Percentiles rank a stretch among this genome's conserved stretches.
phyloP scores from a whole-genome alignment of 106 monocot species.

The Chionographis japonica region DNA sequence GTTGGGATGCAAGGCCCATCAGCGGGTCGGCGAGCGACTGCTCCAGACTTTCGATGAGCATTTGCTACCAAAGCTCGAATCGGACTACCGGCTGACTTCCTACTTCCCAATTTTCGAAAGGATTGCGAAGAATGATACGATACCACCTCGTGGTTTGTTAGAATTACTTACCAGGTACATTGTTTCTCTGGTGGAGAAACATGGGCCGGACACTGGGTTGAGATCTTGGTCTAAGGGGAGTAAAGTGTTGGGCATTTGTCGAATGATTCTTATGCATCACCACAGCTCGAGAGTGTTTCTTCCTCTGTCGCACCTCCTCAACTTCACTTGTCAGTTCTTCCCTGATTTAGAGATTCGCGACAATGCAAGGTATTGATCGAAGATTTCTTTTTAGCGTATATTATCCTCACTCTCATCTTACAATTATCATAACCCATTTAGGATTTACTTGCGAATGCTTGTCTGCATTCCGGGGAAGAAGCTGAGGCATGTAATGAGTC shows the following conservation, averaged over 20 bases:
- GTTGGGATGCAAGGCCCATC: constrained; percentile 40
- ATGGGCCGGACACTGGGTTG: constrained; percentile 55
- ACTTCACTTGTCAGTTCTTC: constrained; percentile 67
- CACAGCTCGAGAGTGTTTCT: constrained; percentile 70
- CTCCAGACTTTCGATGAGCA: constrained; percentile 69
- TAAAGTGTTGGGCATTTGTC: constrained; percentile 73
- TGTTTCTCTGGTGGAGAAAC: constrained; percentile 51
- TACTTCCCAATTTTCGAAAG: constrained; percentile 90
- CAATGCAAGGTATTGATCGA: constrained; percentile 69
- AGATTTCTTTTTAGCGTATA: background rate
- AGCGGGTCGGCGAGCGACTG: constrained; percentile 35
- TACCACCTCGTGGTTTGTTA: constrained; percentile 56
- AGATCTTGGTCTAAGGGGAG: constrained; percentile 84
- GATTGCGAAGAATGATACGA: constrained; percentile 56
- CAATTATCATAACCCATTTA: constrained; percentile 8
- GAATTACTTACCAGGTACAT: constrained; percentile 63
- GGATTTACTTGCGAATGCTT: constrained; percentile 86
- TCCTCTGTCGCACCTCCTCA: constrained; percentile 55
- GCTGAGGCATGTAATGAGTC: constrained; percentile 49
- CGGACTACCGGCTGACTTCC: constrained; percentile 32
- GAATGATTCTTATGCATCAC: constrained; percentile 62
- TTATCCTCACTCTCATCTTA: background rate
- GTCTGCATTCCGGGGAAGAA: constrained; percentile 86
- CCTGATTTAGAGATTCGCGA: constrained; percentile 95
- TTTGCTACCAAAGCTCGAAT: constrained; percentile 62